phyloP scores from a whole-genome alignment of 495 filamentous ascomycete genomes.

The Podospora sp. region DNA sequence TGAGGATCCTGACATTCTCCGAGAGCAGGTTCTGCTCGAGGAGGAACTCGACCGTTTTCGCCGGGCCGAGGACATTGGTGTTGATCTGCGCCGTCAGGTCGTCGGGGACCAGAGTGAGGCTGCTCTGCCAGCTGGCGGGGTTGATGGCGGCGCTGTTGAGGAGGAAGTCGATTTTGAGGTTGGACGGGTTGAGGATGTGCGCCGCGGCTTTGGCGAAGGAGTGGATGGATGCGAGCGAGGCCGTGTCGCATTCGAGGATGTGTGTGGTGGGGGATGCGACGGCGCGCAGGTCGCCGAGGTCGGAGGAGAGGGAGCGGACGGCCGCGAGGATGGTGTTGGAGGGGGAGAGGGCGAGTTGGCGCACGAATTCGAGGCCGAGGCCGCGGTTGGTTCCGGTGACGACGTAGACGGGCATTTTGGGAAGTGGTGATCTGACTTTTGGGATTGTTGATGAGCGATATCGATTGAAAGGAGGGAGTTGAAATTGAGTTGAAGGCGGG shows the following conservation, averaged over 20 bases:
- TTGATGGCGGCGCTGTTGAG: slow-evolving; percentile 51
- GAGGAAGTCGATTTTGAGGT: slow-evolving; percentile 45
- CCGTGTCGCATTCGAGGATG: slow-evolving; percentile 49
- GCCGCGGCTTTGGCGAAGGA: slow-evolving; percentile 33
- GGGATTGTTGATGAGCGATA: no score
- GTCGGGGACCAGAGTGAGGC: slow-evolving; percentile 39
- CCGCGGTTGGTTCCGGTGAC: slow-evolving; percentile 61
- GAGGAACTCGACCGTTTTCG: slow-evolving; percentile 39
- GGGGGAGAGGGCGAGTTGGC: slow-evolving; percentile 48
- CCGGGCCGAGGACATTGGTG: slow-evolving; percentile 48
- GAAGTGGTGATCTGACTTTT: no score
- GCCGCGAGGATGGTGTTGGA: slow-evolving; percentile 55
- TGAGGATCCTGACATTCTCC: slow-evolving; percentile 36
- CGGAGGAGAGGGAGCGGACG: slow-evolving; percentile 43
- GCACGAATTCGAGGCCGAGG: slow-evolving; percentile 57
- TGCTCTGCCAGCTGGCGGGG: slow-evolving; percentile 34
- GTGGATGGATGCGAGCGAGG: slow-evolving; percentile 37
- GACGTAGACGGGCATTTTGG: slow-evolving; percentile 54
- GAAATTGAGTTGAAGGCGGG: neutral
- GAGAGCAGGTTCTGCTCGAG: slow-evolving; percentile 31
- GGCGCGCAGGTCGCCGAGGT: slow-evolving; percentile 36
- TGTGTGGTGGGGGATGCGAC: slow-evolving; percentile 38
- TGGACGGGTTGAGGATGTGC: slow-evolving; percentile 25
- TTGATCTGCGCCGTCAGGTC: slow-evolving; percentile 34
- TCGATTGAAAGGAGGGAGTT: neutral